Evolutionary conservation across 495 filamentous ascomycete species (phyloP).

Genomic region (Tuber melanosporum): DNA sequence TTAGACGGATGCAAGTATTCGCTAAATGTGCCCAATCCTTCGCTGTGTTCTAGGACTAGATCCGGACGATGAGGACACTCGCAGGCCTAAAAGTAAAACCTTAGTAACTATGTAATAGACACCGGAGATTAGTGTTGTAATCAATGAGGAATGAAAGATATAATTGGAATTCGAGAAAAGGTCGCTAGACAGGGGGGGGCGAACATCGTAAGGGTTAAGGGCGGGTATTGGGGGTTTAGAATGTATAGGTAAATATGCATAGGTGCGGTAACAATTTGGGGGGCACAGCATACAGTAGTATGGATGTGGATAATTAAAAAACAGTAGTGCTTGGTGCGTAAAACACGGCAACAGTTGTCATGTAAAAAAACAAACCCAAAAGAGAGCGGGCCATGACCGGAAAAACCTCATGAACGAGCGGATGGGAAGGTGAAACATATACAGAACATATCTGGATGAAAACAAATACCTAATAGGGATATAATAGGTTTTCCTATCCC

Average conservation of each 20-base stretch:
- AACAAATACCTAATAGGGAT: not conserved
- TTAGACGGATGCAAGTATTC: constrained; percentile 16
- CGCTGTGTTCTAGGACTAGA: constrained; percentile 10
- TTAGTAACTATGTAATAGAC: constrained; percentile 32
- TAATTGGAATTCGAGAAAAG: constrained; percentile 41
- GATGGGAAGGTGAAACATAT: not conserved
- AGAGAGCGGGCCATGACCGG: not conserved
- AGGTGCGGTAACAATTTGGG: constrained; percentile 4
- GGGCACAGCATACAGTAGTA: not conserved
- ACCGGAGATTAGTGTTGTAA: constrained; percentile 40
- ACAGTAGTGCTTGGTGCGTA: not conserved
- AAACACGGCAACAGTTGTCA: not conserved
- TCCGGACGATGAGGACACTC: constrained; percentile 17
- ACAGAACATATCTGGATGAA: not conserved
- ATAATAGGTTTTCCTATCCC: too few relatives aligned
- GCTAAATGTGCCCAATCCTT: constrained; percentile 23
- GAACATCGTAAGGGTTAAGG: constrained; percentile 5
- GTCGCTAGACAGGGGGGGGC: constrained; percentile 26
- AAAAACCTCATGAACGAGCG: not conserved
- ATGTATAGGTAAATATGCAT: not conserved
- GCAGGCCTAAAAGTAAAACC: constrained; percentile 28
- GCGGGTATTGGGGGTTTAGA: not conserved
- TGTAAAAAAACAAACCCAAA: not conserved
- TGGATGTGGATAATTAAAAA: not conserved
- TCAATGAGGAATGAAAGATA: constrained; percentile 39